Percentiles rank a stretch among this genome's conserved stretches.
Conservation (phyloP, 2,329 filamentous ascomycete genomes). For the Bipolaris cookei region DNA sequence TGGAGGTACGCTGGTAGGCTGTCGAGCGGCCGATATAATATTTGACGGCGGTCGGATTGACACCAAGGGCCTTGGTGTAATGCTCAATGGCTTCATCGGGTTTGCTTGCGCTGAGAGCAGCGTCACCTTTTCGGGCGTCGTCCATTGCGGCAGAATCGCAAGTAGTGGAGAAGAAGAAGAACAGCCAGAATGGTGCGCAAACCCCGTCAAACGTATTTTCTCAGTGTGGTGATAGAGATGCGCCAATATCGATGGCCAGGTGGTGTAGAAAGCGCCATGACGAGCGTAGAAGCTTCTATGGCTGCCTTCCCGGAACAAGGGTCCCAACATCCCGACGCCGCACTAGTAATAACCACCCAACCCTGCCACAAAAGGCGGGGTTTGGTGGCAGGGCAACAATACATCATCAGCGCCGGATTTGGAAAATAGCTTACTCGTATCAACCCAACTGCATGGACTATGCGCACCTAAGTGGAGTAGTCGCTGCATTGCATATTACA, state of each 20-base stretch:
- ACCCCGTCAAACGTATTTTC: background rate
- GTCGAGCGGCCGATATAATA: slow-evolving; percentile 86
- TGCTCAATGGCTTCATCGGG: slow-evolving; percentile 70
- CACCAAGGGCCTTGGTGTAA: slow-evolving; percentile 69
- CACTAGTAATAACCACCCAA: background rate
- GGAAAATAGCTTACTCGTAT: background rate
- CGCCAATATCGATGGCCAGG: background rate
- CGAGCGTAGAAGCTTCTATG: slow-evolving; percentile 15
- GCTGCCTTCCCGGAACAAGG: slow-evolving; percentile 13
- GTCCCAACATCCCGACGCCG: slow-evolving; percentile 5
- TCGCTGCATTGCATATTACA: background rate
- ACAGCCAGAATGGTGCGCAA: background rate
- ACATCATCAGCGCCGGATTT: background rate
- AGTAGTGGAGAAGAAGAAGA: background rate
- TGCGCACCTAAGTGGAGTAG: too few relatives aligned
- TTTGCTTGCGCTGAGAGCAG: slow-evolving; percentile 67
- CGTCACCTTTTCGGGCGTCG: slow-evolving; percentile 62
- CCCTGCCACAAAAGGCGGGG: background rate
- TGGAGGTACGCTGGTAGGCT: slow-evolving; percentile 70
- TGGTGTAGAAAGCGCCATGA: background rate
- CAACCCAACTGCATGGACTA: background rate
- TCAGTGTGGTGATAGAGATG: background rate
- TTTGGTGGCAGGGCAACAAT: background rate
- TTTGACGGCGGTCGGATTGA: slow-evolving; percentile 69
- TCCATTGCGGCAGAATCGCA: slow-evolving; percentile 55